Evolutionary conservation across 2,329 filamentous ascomycete genomes (phyloP).

Genomic region (Nemania abortiva): DNA sequence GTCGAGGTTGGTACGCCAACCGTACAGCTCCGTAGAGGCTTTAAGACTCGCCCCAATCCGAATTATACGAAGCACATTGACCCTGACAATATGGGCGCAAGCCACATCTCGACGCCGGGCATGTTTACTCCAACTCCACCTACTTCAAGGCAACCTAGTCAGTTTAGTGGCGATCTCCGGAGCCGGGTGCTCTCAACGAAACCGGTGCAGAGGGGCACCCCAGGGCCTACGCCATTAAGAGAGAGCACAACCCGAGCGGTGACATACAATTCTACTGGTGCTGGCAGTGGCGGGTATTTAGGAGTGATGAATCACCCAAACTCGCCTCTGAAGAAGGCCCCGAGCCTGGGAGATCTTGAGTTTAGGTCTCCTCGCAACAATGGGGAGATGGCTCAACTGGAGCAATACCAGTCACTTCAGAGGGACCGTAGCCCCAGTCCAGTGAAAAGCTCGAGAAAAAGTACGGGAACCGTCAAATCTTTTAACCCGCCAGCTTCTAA

Average conservation of each 20-base stretch:
- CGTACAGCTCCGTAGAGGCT: slow-evolving; percentile 77
- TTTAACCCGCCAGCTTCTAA: slow-evolving; percentile 37
- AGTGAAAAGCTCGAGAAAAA: slow-evolving; percentile 48
- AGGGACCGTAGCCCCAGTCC: slow-evolving; percentile 49
- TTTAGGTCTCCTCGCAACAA: slow-evolving; percentile 67
- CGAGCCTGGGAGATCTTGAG: slow-evolving; percentile 69
- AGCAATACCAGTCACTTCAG: slow-evolving; percentile 58
- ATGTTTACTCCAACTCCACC: slow-evolving; percentile 57
- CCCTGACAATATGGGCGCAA: slow-evolving; percentile 63
- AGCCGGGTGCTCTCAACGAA: slow-evolving; percentile 67
- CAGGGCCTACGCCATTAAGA: slow-evolving; percentile 64
- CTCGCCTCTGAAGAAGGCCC: slow-evolving; percentile 84
- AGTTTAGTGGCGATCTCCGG: slow-evolving; percentile 49
- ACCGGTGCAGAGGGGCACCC: slow-evolving; percentile 80
- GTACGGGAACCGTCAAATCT: slow-evolving; percentile 43
- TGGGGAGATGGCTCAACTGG: slow-evolving; percentile 70
- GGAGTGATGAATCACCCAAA: slow-evolving; percentile 84
- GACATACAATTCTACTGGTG: slow-evolving; percentile 42
- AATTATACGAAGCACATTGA: slow-evolving; percentile 81
- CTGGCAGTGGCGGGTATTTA: slow-evolving; percentile 74
- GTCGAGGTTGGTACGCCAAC: slow-evolving; percentile 66
- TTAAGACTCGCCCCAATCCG: slow-evolving; percentile 85
- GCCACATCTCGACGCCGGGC: slow-evolving; percentile 55
- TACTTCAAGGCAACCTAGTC: slow-evolving; percentile 51
- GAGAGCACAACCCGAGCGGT: slow-evolving; percentile 42